phyloP scores from a whole-genome alignment of 805 yeast species.

The Lachancea fermentati region DNA sequence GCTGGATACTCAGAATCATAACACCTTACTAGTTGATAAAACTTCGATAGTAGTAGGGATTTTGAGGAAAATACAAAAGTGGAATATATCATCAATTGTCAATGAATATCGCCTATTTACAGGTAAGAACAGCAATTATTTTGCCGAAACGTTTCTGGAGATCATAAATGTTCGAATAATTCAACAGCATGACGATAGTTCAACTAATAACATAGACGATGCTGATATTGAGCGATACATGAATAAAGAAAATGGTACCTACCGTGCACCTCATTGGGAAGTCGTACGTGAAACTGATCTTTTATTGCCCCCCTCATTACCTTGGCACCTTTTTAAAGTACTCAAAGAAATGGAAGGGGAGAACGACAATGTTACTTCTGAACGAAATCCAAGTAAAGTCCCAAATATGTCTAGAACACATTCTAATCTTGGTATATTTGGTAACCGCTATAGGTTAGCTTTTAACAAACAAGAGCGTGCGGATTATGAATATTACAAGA shows the following conservation, averaged over 20 bases:
- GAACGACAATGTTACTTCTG: slow-evolving; percentile 6
- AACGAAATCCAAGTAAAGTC: slow-evolving; percentile 1
- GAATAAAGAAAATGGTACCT: neutral
- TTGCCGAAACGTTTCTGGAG: slow-evolving; percentile 78
- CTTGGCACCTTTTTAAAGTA: slow-evolving; percentile 21
- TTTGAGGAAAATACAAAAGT: slow-evolving; percentile 74
- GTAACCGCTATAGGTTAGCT: slow-evolving; percentile 29
- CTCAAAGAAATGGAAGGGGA: slow-evolving; percentile 22
- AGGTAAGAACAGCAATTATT: slow-evolving; percentile 67
- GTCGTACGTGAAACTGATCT: slow-evolving; percentile 27
- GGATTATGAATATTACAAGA: slow-evolving; percentile 37
- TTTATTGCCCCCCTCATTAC: slow-evolving; percentile 24
- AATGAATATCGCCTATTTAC: slow-evolving; percentile 79
- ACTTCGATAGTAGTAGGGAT: slow-evolving; percentile 77
- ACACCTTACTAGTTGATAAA: slow-evolving; percentile 70
- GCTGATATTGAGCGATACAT: neutral
- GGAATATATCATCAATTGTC: slow-evolving; percentile 81
- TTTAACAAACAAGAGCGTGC: slow-evolving; percentile 29
- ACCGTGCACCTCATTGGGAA: slow-evolving; percentile 14
- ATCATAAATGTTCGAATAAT: slow-evolving; percentile 43
- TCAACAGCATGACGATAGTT: slow-evolving; percentile 21
- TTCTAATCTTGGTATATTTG: slow-evolving; percentile 30
- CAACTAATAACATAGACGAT: neutral
- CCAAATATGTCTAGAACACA: slow-evolving; percentile 16
- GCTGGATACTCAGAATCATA: slow-evolving; percentile 57